Conservation (phyloP, 2,329 filamentous ascomycete genomes). For the Nigrospora osmanthi region DNA sequence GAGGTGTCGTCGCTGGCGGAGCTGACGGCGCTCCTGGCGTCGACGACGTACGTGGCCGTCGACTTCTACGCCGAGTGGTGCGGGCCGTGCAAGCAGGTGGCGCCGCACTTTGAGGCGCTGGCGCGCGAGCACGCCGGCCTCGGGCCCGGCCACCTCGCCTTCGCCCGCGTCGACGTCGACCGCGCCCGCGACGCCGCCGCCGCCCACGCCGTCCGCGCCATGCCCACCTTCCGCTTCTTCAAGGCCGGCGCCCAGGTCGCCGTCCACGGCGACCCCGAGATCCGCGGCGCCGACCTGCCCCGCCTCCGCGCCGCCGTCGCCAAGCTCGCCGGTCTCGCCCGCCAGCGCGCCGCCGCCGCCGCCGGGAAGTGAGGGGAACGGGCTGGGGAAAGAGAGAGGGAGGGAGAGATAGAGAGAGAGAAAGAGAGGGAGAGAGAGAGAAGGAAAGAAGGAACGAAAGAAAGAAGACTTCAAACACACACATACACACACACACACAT, state of each 20-base stretch:
- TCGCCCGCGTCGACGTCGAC: slow-evolving; percentile 69
- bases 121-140: slow-evolving; percentile 30
- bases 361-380: too few species aligned
- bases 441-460: too few species aligned
- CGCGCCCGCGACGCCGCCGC: slow-evolving; percentile 55
- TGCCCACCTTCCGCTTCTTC: slow-evolving; percentile 67
- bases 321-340: slow-evolving; percentile 30
- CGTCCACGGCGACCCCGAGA: slow-evolving; percentile 44
- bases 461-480: too few species aligned
- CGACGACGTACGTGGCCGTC: slow-evolving; percentile 36
- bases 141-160: slow-evolving; percentile 46
- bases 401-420: too few species aligned
- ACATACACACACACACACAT: too few species aligned
- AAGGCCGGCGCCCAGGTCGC: slow-evolving; percentile 41
- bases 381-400: too few species aligned
- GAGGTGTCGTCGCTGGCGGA: neutral
- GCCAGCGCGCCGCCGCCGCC: neutral
- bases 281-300: slow-evolving; percentile 59
- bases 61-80: slow-evolving; percentile 63
- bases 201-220: slow-evolving; percentile 59
- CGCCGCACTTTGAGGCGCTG: slow-evolving; percentile 52
- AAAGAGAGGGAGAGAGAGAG: too few species aligned
- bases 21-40: slow-evolving; percentile 37
- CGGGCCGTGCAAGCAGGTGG: slow-evolving; percentile 66
- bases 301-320: slow-evolving; percentile 41